Conservation (phyloP, 768 basidiomycete genomes). For the Russula compacta region DNA sequence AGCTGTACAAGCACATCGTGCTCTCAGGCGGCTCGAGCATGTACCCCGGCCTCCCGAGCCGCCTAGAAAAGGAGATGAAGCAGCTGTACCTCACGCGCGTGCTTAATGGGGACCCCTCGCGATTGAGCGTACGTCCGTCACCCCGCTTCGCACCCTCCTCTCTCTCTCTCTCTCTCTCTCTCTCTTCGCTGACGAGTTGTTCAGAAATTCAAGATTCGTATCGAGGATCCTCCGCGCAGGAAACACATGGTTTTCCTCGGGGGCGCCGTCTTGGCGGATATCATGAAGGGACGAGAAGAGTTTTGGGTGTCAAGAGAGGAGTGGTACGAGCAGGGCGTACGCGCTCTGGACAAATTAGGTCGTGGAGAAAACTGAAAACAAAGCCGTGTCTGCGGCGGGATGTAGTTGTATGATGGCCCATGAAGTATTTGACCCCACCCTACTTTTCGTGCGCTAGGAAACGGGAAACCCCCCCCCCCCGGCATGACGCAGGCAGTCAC, state of each 20-base stretch:
- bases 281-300: conserved; percentile 90
- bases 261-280: conserved; percentile 96
- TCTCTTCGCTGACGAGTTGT: not conserved
- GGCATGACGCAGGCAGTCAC: not conserved
- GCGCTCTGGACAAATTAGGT: conserved; percentile 79
- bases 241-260: conserved; percentile 99
- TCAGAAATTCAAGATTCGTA: conserved; percentile 98
- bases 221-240: conserved; percentile 95
- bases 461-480: not conserved
- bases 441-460: not conserved
- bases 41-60: conserved; percentile 96
- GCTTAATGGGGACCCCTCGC: conserved; percentile 68
- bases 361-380: conserved; percentile 38
- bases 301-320: conserved; percentile 96
- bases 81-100: conserved; percentile 95
- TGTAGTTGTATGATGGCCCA: conserved; percentile 13
- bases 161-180: no score
- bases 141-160: not conserved
- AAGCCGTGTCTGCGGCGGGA: not conserved
- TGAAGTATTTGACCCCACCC: not conserved
- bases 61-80: conserved; percentile 99
- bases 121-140: conserved; percentile 62
- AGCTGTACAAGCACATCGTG: conserved; percentile 96
- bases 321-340: conserved; percentile 86
- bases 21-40: conserved; percentile 97